Evolutionary conservation across 2,329 filamentous ascomycete species (phyloP).

Genomic region (Clonostachys rhizophaga): DNA sequence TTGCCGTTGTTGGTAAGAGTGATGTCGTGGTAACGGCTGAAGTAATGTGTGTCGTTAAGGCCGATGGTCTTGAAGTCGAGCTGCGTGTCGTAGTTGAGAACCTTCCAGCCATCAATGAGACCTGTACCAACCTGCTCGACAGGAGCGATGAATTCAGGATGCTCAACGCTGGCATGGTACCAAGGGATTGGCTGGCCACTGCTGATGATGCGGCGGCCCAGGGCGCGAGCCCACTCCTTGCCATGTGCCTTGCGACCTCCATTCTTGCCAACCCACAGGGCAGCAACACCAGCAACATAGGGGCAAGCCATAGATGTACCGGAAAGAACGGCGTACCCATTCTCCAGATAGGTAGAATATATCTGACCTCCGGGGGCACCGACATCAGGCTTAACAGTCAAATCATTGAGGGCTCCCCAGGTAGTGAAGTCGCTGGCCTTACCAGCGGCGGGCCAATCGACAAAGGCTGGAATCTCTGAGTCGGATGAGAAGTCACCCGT

Average conservation of each 20-base stretch:
- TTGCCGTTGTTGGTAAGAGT: slow-evolving; percentile 29
- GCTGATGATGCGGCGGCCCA: slow-evolving; percentile 7
- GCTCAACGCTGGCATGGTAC: neutral
- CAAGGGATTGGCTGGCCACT: slow-evolving; percentile 6
- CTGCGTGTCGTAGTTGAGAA: slow-evolving; percentile 30
- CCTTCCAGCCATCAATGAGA: slow-evolving; percentile 36
- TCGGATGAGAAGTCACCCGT: slow-evolving; percentile 19
- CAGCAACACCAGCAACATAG: slow-evolving; percentile 31
- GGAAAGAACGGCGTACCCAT: slow-evolving; percentile 16
- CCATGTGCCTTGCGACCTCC: slow-evolving; percentile 9
- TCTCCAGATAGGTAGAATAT: slow-evolving; percentile 32
- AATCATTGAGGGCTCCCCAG: slow-evolving; percentile 37
- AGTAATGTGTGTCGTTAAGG: slow-evolving; percentile 39
- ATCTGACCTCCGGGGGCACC: slow-evolving; percentile 32
- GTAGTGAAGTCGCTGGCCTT: slow-evolving; percentile 30
- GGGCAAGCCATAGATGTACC: slow-evolving; percentile 43
- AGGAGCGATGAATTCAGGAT: slow-evolving; percentile 19
- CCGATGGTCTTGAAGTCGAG: slow-evolving; percentile 29
- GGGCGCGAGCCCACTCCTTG: slow-evolving; percentile 6
- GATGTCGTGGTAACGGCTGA: slow-evolving; percentile 13
- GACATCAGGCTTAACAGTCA: slow-evolving; percentile 35
- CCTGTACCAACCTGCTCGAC: slow-evolving; percentile 34
- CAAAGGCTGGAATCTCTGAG: slow-evolving; percentile 11
- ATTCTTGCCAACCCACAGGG: slow-evolving; percentile 12
- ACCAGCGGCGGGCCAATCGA: slow-evolving; percentile 19